Conservation (phyloP, 1,139 yeast genomes). For the Sugiyamaella novakii region DNA sequence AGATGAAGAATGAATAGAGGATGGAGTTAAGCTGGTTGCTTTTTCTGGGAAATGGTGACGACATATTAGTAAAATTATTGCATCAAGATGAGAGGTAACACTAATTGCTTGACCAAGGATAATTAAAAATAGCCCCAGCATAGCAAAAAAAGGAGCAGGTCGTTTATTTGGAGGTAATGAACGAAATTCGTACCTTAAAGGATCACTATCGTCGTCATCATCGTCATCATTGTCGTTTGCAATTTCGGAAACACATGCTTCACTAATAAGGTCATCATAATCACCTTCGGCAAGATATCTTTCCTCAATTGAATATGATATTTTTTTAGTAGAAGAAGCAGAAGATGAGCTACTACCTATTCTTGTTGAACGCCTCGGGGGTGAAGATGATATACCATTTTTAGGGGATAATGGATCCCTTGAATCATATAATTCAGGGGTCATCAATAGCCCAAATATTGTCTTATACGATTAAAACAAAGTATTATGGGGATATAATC, state of each 20-base stretch:
- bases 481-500: too few relatives aligned
- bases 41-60: conserved; percentile 24
- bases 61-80: conserved; percentile 22
- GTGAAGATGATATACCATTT: background rate
- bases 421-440: background rate
- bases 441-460: too few relatives aligned
- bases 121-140: conserved; percentile 10
- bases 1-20: background rate
- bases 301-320: conserved; percentile 12
- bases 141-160: conserved; percentile 22
- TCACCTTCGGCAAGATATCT: conserved; percentile 10
- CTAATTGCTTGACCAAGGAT: conserved; percentile 20
- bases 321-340: background rate
- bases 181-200: conserved; percentile 20
- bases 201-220: conserved; percentile 12
- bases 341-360: conserved; percentile 11
- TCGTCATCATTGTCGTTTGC: conserved; percentile 10
- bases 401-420: background rate
- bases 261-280: conserved; percentile 11
- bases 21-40: conserved; percentile 1
- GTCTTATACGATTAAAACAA: too few relatives aligned
- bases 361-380: conserved; percentile 3
- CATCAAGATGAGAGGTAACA: conserved; percentile 24
- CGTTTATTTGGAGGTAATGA: conserved; percentile 18
- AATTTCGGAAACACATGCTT: conserved; percentile 16